These are phyloP conservation scores for Nicotiana knightiana DNA, from an alignment of 257 asterid genomes.

Conservation along the genomic window DNA sequence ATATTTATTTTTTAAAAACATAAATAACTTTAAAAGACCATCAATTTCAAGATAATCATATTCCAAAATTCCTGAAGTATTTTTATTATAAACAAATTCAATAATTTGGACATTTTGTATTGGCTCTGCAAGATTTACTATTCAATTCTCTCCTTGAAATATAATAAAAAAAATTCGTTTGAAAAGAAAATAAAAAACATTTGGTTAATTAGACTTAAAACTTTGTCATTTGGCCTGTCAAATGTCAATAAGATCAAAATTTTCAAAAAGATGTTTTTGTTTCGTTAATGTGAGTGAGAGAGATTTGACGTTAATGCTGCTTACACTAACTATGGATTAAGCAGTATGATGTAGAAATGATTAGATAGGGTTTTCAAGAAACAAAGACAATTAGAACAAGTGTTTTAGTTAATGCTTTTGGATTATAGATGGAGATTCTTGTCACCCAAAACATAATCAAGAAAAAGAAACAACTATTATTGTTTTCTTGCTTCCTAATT, in stretches of 20 bases:
- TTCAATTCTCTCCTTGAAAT: no score
- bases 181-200: no score
- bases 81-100: no score
- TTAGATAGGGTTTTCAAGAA: slow-evolving; percentile 24
- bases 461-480: slow-evolving; percentile 27
- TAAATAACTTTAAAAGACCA: no score
- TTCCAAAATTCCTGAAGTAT: no score
- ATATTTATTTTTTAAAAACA: no score
- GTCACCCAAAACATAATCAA: slow-evolving; percentile 47
- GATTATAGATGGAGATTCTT: slow-evolving; percentile 19
- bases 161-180: no score
- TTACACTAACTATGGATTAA: neutral
- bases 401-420: neutral
- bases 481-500: slow-evolving; percentile 43
- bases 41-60: no score
- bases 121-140: no score
- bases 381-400: slow-evolving; percentile 18
- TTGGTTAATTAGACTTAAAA: neutral
- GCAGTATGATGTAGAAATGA: slow-evolving; percentile 32
- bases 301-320: neutral
- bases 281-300: neutral
- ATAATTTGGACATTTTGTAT: no score
- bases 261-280: neutral
- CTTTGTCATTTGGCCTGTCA: neutral
- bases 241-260: neutral